These are phyloP conservation scores for Aureobasidium uvarum DNA, from an alignment of 2,329 filamentous ascomycete species.

Conservation along the genomic window DNA sequence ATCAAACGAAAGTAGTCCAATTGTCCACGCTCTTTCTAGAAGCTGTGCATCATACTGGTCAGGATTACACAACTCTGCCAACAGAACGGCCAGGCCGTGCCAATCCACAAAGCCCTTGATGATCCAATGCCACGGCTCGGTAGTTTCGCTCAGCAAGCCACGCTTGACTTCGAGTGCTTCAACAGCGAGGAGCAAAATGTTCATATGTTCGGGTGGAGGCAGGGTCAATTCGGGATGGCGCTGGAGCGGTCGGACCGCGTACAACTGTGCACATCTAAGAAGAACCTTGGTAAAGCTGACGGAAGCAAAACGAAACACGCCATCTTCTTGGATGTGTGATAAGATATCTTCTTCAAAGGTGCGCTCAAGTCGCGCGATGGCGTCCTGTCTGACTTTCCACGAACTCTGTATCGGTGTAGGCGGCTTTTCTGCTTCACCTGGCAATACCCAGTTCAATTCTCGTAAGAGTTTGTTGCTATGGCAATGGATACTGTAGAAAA, in stretches of 20 bases:
- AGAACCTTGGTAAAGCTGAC: conserved; percentile 16
- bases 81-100: conserved; percentile 14
- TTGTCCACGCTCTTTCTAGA: conserved; percentile 11
- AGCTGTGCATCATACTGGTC: conserved; percentile 19
- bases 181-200: conserved; percentile 16
- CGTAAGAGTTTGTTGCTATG: not conserved
- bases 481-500: conserved; percentile 14
- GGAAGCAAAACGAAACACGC: conserved; percentile 4
- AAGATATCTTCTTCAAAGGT: not conserved
- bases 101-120: conserved; percentile 24
- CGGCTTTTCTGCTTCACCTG: conserved; percentile 11
- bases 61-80: conserved; percentile 19
- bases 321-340: not conserved
- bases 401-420: conserved; percentile 13
- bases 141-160: not conserved
- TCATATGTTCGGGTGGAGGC: conserved; percentile 13
- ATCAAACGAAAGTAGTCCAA: conserved; percentile 9
- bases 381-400: conserved; percentile 18
- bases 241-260: conserved; percentile 19
- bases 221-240: conserved; percentile 8
- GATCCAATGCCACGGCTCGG: conserved; percentile 25
- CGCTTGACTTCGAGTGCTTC: conserved; percentile 23
- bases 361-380: not conserved
- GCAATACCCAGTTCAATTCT: conserved; percentile 8
- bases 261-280: conserved; percentile 4